These are phyloP conservation scores for Golubevia pallescens DNA, from an alignment of 1,284 basidiomycete genomes.

Conservation along the genomic window DNA sequence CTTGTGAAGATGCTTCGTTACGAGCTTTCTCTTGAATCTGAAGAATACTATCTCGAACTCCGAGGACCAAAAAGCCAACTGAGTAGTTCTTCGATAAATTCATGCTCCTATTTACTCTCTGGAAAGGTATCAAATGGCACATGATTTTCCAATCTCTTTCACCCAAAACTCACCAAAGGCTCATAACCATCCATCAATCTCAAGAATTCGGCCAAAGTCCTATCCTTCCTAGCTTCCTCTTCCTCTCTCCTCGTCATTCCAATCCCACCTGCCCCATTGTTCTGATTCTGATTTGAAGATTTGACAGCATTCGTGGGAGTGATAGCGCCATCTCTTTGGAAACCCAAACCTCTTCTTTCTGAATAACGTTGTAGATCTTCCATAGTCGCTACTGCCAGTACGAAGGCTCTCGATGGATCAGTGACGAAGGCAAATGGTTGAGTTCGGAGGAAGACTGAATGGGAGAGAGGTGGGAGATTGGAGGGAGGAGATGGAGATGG, in stretches of 20 bases:
- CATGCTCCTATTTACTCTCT: too few species aligned
- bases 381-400: constrained; percentile 45
- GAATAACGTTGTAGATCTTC: constrained; percentile 52
- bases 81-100: too few species aligned
- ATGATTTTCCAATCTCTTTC: too few species aligned
- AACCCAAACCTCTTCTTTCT: constrained; percentile 33
- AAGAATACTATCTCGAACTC: too few species aligned
- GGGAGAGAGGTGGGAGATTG: constrained; percentile 5
- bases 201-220: constrained; percentile 90
- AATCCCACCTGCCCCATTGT: not conserved
- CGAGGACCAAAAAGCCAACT: not conserved
- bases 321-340: constrained; percentile 20
- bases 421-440: constrained; percentile 58
- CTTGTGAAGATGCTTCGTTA: too few species aligned
- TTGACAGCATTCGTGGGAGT: constrained; percentile 19
- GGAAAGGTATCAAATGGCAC: not conserved
- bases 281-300: not conserved
- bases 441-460: constrained; percentile 35
- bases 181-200: constrained; percentile 96
- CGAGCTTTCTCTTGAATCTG: too few species aligned
- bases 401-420: constrained; percentile 41
- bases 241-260: not conserved
- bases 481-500: not conserved
- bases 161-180: constrained; percentile 75
- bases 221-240: constrained; percentile 65